These are phyloP conservation scores for Zalaria sp. DNA, from an alignment of 2,329 filamentous ascomycete species.

Conservation along the genomic window DNA sequence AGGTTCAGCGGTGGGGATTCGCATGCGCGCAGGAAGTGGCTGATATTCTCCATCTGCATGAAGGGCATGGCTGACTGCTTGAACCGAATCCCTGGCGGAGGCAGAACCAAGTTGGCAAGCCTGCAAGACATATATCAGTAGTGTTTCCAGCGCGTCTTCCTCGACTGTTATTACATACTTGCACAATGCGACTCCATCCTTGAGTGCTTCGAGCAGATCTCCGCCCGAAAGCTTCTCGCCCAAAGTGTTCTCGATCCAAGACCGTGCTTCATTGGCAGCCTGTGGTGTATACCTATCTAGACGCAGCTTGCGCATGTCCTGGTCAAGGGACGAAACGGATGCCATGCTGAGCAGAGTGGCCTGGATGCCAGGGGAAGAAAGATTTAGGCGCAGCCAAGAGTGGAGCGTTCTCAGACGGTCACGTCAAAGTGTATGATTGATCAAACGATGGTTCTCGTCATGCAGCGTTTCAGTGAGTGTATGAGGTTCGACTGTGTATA, in stretches of 20 bases:
- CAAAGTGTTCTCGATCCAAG: slow-evolving; percentile 74
- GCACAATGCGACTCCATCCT: slow-evolving; percentile 87
- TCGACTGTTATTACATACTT: slow-evolving; percentile 44
- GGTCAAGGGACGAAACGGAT: slow-evolving; percentile 84
- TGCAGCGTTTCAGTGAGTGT: too few species aligned
- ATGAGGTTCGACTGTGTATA: too few species aligned
- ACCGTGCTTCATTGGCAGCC: slow-evolving; percentile 69
- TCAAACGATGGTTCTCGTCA: too few species aligned
- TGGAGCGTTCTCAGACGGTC: too few species aligned
- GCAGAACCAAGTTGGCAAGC: slow-evolving; percentile 66
- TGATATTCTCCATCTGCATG: slow-evolving; percentile 99
- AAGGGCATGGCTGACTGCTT: slow-evolving; percentile 93
- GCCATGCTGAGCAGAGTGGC: slow-evolving; percentile 47
- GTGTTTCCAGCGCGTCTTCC: not conserved
- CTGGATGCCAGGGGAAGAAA: too few species aligned
- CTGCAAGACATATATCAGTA: slow-evolving; percentile 28
- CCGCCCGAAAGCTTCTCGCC: slow-evolving; percentile 56
- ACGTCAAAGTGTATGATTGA: too few species aligned
- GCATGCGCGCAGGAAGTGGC: slow-evolving; percentile 82
- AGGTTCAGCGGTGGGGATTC: slow-evolving; percentile 74
- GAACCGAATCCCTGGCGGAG: slow-evolving; percentile 70
- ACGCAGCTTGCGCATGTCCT: slow-evolving; percentile 87
- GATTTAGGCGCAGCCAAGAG: too few species aligned
- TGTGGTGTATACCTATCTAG: slow-evolving; percentile 85
- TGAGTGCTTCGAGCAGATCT: slow-evolving; percentile 72